Base-by-base conservation (phyloP, 306 rosid genomes). In the Sesbania bispinosa region DNA sequence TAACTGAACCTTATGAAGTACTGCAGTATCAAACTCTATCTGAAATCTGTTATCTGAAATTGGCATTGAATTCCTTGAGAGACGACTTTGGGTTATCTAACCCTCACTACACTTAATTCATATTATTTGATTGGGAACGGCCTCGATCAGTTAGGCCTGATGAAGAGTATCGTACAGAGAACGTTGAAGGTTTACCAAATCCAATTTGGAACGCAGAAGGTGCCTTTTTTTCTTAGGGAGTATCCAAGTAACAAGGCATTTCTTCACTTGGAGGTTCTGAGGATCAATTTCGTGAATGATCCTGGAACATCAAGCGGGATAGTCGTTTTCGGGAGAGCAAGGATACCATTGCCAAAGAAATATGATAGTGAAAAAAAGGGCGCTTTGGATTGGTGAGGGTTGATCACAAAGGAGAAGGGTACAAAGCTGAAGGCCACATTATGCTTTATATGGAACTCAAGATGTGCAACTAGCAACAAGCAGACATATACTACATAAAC, bases 281-380 rank as follows among this genome's bases (percentile, higher is more conserved):
- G 42, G 46, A 0, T 55, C 2, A 1, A 5, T 1, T 74, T 45
- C 4, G 0, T 2, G n/a, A 13, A n/a, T 0, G 80, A 57, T 16
- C 68, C 74, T 0, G 74, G 52, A 21, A 10, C 80, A 13, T 55
- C 74, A 2, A 13, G 4, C 0, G 69, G 69, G 9, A 0, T 1
- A 6, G 18, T 15, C 26, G 7, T 55, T 10, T 68, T 57, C 15
- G 69, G 80, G 10, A 67, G 41, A 19, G 43, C 21, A 4, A 45
- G 15, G 24, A 41, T 76, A 6, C 69, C 80, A 0, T 57, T 76
- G 16, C 74, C 75, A 0, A 67, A 0, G 23, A 2, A 5, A 3
- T 0, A 19, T 5, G 2, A 10, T 3, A 0, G 1, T 2, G 2
- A 1, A 8, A 20, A 2, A 6, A 0, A n/a, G 39, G 39, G 2